Percentiles rank a stretch among this genome's conserved stretches.
Conservation (phyloP, 352 stramenopile genomes). For the Pythium aristosporum region DNA sequence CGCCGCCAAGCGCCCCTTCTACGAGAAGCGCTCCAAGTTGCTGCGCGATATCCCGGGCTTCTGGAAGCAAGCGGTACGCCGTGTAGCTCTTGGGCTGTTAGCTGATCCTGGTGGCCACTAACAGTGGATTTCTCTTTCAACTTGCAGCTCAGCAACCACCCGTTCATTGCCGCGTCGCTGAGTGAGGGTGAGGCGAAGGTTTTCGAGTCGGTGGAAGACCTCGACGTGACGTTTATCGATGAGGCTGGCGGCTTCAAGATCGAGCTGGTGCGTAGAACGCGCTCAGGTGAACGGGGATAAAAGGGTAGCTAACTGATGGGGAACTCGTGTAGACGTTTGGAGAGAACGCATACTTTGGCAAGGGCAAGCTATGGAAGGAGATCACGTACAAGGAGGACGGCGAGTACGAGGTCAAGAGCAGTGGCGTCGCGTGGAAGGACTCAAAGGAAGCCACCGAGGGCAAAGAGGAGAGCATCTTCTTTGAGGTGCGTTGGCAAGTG, state of each 20-base stretch:
- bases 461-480: conserved; percentile 47
- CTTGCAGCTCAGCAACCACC: conserved; percentile 65
- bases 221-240: conserved; percentile 68
- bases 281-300: not conserved
- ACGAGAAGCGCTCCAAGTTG: conserved; percentile 66
- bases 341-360: conserved; percentile 67
- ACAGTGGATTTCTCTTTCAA: not conserved
- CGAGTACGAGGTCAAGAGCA: conserved; percentile 52
- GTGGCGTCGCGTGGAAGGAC: conserved; percentile 61
- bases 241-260: conserved; percentile 74
- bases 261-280: conserved; percentile 41
- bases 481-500: conserved; percentile 35
- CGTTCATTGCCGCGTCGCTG: conserved; percentile 46
- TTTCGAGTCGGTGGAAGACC: conserved; percentile 45
- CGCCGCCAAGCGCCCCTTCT: conserved; percentile 56
- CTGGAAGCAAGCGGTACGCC: conserved; percentile 74
- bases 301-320: not conserved
- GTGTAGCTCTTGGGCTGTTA: not conserved
- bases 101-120: not conserved
- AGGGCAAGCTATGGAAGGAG: conserved; percentile 63
- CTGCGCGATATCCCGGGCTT: conserved; percentile 65
- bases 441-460: conserved; percentile 52
- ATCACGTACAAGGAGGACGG: conserved; percentile 64
- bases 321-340: conserved; percentile 42
- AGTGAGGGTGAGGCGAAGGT: conserved; percentile 52